Base-by-base conservation (phyloP, 352 stramenopile species). In the Globisporangium apiculatum region DNA sequence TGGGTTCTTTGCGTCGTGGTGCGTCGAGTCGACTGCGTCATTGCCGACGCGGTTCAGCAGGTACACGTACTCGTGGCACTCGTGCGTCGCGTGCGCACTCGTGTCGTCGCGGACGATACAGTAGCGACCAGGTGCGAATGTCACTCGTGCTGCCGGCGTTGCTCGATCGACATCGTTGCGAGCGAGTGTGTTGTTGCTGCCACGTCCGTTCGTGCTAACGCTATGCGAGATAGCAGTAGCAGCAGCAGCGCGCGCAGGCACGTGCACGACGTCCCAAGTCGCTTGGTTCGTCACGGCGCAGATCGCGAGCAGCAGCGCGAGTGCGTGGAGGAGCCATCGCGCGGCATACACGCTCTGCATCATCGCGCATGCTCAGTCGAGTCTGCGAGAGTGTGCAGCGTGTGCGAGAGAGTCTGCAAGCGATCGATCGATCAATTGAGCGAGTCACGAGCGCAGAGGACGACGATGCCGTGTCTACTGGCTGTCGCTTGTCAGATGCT, bases 61-160 rank as follows among this genome's bases (percentile, higher is more conserved):
- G 46, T 71, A 84, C 3, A 72, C 65, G 48, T 75, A 75, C 52
- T 55, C 50, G 14, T 79, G 65, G 47, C 78, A 89, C 9, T 68
- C 64, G 8, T 58, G 68, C 31, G 74, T 31, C 24, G 24, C 24
- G 24, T 31, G 24, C 2, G 1, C 24, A 2, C 24, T 31, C 24
- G 24, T 63, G n/a, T 71, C 75, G 47, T 7, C 48, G 15, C 67
- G 57, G 9, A 63, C 57, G 3, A 86, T 36, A 46, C 79, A 89
- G 57, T 83, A 79, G 38, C 68, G 70, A 12, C 60, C 60, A 0
- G 79, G 79, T 10, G 79, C 61, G 10, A 89, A 76, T 24, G 67
- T 60, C 12, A 86, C 63, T 31, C 0, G 14, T 18, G 38, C 18
- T 35, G 18, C 12, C 53, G 37, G 12, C 38, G 50, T 38, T 31